phyloP scores from a whole-genome alignment of 257 asterid genomes.

The Craterostigma plantagineum region DNA sequence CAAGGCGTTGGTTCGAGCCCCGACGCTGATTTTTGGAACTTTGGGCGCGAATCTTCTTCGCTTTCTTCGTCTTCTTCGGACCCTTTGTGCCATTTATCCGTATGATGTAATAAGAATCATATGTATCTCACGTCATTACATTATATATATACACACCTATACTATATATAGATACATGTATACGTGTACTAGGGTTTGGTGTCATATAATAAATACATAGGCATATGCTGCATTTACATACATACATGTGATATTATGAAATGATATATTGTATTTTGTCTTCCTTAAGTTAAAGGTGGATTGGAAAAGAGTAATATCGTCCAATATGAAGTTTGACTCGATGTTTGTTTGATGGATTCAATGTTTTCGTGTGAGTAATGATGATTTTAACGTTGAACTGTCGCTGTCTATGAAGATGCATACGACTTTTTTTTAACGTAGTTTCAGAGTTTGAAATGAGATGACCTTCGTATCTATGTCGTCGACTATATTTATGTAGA shows the following conservation, averaged over 20 bases:
- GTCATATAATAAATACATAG: neutral
- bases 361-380: no score
- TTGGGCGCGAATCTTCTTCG: constrained; percentile 31
- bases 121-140: constrained; percentile 1
- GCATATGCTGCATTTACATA: neutral
- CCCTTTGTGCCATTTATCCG: constrained; percentile 64
- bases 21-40: constrained; percentile 56
- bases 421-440: no score
- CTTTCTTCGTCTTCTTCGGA: constrained; percentile 38
- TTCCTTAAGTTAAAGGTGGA: constrained; percentile 4
- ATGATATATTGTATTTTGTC: neutral
- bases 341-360: no score
- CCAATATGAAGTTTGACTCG: no score
- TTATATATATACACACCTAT: constrained; percentile 4
- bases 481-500: no score
- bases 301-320: neutral
- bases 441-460: no score
- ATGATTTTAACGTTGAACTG: no score
- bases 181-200: neutral
- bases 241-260: neutral
- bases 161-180: neutral
- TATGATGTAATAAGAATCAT: constrained; percentile 15
- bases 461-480: no score
- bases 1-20: constrained; percentile 9
- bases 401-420: no score